Conservation (phyloP, 2,329 filamentous ascomycete genomes). For the Fusarium continuum region DNA sequence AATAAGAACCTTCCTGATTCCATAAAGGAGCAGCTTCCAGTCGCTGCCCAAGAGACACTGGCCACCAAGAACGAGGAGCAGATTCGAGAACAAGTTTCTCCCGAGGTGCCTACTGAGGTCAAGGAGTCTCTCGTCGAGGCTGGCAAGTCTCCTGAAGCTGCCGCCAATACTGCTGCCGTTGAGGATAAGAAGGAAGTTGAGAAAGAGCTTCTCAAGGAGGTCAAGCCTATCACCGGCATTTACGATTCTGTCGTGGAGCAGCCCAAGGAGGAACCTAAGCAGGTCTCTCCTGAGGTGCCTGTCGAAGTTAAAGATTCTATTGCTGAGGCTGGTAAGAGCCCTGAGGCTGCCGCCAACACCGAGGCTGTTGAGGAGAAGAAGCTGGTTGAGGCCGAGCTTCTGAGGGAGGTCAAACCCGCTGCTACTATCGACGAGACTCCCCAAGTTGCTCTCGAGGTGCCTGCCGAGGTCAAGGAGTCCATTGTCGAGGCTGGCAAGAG, state of each 20-base stretch:
- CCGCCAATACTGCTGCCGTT: slow-evolving; percentile 73
- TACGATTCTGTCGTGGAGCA: slow-evolving; percentile 35
- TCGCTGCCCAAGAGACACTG: slow-evolving; percentile 59
- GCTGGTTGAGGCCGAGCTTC: slow-evolving; percentile 74
- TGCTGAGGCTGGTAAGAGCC: slow-evolving; percentile 66
- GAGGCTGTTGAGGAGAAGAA: slow-evolving; percentile 77
- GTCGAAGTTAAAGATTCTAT: slow-evolving; percentile 76
- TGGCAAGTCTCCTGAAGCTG: slow-evolving; percentile 73
- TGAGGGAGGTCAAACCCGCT: slow-evolving; percentile 66
- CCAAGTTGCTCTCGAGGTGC: slow-evolving; percentile 60
- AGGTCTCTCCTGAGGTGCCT: slow-evolving; percentile 52
- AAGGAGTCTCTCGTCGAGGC: slow-evolving; percentile 67
- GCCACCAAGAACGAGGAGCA: slow-evolving; percentile 55
- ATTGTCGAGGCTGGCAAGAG: slow-evolving; percentile 65
- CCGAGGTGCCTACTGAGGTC: slow-evolving; percentile 64
- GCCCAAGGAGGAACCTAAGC: slow-evolving; percentile 31
- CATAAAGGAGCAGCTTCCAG: slow-evolving; percentile 62
- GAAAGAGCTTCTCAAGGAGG: slow-evolving; percentile 74
- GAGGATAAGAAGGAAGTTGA: slow-evolving; percentile 80
- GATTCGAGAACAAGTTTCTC: slow-evolving; percentile 55
- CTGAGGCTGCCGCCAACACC: slow-evolving; percentile 73
- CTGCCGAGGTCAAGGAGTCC: slow-evolving; percentile 65
- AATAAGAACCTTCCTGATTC: slow-evolving; percentile 62
- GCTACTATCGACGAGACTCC: slow-evolving; percentile 51
- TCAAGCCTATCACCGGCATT: slow-evolving; percentile 51